Evolutionary conservation across 495 filamentous ascomycete genomes (phyloP).

Genomic region (Talaromyces thailandensis): DNA sequence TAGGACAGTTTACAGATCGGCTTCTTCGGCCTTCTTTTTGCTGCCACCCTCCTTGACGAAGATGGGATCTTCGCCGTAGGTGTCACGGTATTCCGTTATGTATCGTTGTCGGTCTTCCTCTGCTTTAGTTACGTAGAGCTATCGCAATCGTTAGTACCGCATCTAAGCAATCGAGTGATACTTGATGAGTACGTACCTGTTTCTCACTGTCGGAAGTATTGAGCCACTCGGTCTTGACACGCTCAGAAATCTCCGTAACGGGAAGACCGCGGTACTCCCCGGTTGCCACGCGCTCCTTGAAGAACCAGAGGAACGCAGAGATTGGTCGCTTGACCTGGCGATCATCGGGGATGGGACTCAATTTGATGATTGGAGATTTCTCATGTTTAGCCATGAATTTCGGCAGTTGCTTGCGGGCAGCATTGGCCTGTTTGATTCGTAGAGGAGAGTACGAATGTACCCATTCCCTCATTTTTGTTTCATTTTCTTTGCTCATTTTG

Average conservation of each 20-base stretch:
- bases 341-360: constrained; percentile 40
- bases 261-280: constrained; percentile 37
- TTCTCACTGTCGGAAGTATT: constrained; percentile 40
- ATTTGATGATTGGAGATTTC: constrained; percentile 2
- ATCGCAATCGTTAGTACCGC: background rate
- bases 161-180: background rate
- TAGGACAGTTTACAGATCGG: background rate
- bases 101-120: background rate
- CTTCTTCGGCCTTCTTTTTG: background rate
- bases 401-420: constrained; percentile 45
- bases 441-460: constrained; percentile 45
- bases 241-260: constrained; percentile 16
- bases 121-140: background rate
- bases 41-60: background rate
- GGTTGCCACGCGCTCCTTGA: constrained; percentile 30
- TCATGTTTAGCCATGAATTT: constrained; percentile 12
- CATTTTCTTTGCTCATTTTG: constrained; percentile 28
- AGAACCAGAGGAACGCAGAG: constrained; percentile 35
- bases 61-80: background rate
- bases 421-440: constrained; percentile 54
- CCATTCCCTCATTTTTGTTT: constrained; percentile 45
- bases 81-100: background rate
- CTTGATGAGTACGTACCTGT: constrained; percentile 13
- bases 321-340: constrained; percentile 43
- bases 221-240: constrained; percentile 48